Evolutionary conservation across 352 stramenopile genomes (phyloP).

Genomic region (Globisporangium okanoganense): DNA sequence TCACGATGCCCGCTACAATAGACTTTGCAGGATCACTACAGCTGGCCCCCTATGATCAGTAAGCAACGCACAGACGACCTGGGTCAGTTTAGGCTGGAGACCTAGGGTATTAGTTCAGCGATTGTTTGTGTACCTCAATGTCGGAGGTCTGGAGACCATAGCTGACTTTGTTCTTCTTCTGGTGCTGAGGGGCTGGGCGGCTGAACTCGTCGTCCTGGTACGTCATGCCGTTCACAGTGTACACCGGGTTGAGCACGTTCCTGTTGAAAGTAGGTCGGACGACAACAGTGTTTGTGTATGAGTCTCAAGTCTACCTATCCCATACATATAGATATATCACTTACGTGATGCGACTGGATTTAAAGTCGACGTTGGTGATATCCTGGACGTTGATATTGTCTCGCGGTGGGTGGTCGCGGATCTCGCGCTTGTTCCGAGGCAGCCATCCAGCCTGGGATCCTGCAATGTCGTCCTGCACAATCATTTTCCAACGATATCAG

Average conservation of each 20-base stretch:
- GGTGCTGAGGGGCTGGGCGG: slow-evolving; percentile 41
- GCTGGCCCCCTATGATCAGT: slow-evolving; percentile 31
- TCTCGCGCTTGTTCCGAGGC: slow-evolving; percentile 41
- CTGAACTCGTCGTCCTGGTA: slow-evolving; percentile 45
- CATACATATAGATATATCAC: too few species aligned
- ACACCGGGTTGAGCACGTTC: slow-evolving; percentile 72
- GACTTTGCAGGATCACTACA: slow-evolving; percentile 42
- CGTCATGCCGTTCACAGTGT: slow-evolving; percentile 65
- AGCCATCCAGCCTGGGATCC: slow-evolving; percentile 53
- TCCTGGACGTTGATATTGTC: slow-evolving; percentile 61
- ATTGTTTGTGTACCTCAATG: slow-evolving; percentile 28
- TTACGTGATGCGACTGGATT: slow-evolving; percentile 69
- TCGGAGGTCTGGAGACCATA: slow-evolving; percentile 56
- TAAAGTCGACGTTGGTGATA: slow-evolving; percentile 72
- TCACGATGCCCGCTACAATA: slow-evolving; percentile 58
- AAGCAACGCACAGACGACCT: neutral
- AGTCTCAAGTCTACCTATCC: too few species aligned
- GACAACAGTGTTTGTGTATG: too few species aligned
- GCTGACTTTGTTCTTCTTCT: slow-evolving; percentile 44
- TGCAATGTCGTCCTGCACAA: slow-evolving; percentile 47
- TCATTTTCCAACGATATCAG: too few species aligned
- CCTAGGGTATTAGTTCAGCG: neutral
- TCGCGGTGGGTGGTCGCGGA: slow-evolving; percentile 51
- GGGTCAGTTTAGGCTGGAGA: neutral
- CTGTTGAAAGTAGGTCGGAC: too few species aligned